These are phyloP conservation scores for Aureobasidium leucospermi DNA, from an alignment of 2,329 filamentous ascomycete genomes.

Conservation along the genomic window DNA sequence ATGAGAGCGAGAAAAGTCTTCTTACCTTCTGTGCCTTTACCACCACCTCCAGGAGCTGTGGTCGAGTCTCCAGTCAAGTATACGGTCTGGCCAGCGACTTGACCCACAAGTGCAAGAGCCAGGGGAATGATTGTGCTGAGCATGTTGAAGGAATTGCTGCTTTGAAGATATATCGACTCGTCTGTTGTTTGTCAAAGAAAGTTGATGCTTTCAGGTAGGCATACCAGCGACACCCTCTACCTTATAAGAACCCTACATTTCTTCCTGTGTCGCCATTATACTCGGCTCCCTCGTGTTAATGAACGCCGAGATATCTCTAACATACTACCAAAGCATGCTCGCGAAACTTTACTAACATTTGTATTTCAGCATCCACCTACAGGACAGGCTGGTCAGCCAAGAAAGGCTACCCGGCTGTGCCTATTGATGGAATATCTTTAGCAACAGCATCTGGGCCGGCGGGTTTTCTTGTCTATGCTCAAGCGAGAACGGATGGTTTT, in stretches of 20 bases:
- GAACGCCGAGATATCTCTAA: not conserved
- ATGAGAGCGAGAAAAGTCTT: not conserved
- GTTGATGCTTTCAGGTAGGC: not conserved
- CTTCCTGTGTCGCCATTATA: not conserved
- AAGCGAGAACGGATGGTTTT: too few species aligned
- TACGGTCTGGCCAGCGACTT: slow-evolving; percentile 31
- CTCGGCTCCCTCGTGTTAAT: not conserved
- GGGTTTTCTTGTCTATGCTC: not conserved
- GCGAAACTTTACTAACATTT: not conserved
- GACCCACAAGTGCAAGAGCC: not conserved
- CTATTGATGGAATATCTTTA: not conserved
- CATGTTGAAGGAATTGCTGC: not conserved
- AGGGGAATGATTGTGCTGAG: not conserved
- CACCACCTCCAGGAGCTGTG: slow-evolving; percentile 46
- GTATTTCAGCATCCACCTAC: not conserved
- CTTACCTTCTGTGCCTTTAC: slow-evolving; percentile 36
- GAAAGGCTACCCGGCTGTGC: not conserved
- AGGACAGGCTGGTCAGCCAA: not conserved
- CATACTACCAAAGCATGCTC: not conserved
- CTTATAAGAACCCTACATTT: not conserved
- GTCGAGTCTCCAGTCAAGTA: slow-evolving; percentile 57
- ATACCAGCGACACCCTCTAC: not conserved
- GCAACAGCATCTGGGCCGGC: not conserved
- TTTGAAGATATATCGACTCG: not conserved
- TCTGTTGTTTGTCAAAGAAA: not conserved